phyloP scores from a whole-genome alignment of 495 filamentous ascomycete species.

The Penicillium pancosmium region DNA sequence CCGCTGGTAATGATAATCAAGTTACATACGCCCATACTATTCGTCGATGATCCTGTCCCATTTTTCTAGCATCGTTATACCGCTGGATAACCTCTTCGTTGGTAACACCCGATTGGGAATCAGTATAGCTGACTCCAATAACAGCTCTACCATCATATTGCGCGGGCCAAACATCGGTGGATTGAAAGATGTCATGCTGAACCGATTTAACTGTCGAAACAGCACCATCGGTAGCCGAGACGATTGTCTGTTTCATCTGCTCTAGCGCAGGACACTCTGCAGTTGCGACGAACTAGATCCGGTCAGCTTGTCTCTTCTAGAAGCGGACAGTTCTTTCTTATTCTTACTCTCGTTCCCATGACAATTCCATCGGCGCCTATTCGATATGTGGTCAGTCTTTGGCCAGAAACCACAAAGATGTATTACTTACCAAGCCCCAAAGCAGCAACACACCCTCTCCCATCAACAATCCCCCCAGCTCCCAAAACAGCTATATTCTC shows the following conservation, averaged over 20 bases:
- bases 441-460: conserved; percentile 59
- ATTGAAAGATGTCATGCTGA: conserved; percentile 27
- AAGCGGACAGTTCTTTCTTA: no score
- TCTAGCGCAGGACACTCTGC: conserved; percentile 26
- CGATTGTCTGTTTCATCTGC: conserved; percentile 24
- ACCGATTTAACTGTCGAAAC: conserved; percentile 27
- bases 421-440: conserved; percentile 54
- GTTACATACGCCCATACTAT: conserved; percentile 32
- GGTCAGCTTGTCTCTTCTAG: not conserved
- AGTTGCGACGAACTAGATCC: conserved; percentile 25
- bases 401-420: not conserved
- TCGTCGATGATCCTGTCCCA: conserved; percentile 21
- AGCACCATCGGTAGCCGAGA: conserved; percentile 25
- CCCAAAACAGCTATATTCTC: conserved; percentile 56
- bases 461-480: conserved; percentile 67
- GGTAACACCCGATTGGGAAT: conserved; percentile 17
- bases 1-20: not conserved
- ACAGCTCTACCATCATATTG: conserved; percentile 33
- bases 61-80: conserved; percentile 27
- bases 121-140: conserved; percentile 22
- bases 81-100: conserved; percentile 27
- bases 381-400: not conserved
- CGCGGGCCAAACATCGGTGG: conserved; percentile 30
- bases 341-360: conserved; percentile 64
- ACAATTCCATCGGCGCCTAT: conserved; percentile 58